Percentiles rank a stretch among this genome's conserved stretches.
phyloP scores from a whole-genome alignment of 345 rosid species.

The Jatropha curcas region DNA sequence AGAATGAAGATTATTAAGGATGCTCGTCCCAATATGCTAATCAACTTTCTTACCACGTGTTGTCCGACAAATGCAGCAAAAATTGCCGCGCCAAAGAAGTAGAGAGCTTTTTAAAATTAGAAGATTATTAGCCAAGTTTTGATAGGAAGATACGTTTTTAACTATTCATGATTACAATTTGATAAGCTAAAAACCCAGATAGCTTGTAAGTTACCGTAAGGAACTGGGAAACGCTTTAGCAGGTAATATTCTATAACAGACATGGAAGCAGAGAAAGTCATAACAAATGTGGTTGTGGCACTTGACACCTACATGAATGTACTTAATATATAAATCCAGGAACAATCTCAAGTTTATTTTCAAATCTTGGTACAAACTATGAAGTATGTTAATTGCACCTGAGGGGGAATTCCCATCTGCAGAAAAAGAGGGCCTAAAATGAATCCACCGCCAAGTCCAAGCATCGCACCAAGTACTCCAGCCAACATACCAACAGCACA shows the following conservation, averaged over 20 bases:
- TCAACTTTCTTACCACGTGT: slow-evolving; percentile 16
- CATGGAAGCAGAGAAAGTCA: slow-evolving; percentile 85
- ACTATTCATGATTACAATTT: neutral
- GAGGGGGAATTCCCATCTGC: slow-evolving; percentile 48
- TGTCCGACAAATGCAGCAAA: slow-evolving; percentile 30
- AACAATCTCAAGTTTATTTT: neutral
- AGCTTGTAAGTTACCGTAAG: slow-evolving; percentile 51
- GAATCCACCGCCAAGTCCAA: slow-evolving; percentile 50
- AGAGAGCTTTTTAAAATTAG: slow-evolving; percentile 20
- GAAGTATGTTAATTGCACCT: slow-evolving; percentile 12
- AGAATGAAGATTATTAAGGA: slow-evolving; percentile 30
- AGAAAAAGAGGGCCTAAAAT: slow-evolving; percentile 42
- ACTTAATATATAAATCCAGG: neutral
- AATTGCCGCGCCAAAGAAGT: slow-evolving; percentile 23
- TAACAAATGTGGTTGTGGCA: slow-evolving; percentile 87
- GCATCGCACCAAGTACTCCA: slow-evolving; percentile 40
- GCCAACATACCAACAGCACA: slow-evolving; percentile 33
- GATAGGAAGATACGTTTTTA: neutral
- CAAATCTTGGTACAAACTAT: neutral
- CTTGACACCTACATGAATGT: slow-evolving; percentile 54
- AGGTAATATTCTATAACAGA: slow-evolving; percentile 86
- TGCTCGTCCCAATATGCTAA: slow-evolving; percentile 26
- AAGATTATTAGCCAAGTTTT: neutral
- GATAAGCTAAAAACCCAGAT: neutral
- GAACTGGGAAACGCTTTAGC: slow-evolving; percentile 76